Evolutionary conservation across 2,329 filamentous ascomycete species (phyloP), one percentile per base, ranked within the genome.

Genomic region (Passalora sequoiae): DNA sequence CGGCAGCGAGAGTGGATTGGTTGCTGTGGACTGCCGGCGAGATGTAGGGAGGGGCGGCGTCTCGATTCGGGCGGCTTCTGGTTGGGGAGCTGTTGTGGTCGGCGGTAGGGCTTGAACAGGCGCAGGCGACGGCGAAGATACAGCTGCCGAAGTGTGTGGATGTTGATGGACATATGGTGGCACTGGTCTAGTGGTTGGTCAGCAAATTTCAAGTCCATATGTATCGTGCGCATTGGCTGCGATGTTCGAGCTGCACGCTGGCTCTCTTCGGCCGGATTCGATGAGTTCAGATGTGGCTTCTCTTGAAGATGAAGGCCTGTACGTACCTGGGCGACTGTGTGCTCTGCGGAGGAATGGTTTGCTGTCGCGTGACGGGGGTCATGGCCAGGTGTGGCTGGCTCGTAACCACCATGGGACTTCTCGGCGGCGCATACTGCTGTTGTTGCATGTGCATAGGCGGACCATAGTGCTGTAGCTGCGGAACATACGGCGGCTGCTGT

Each of bases 301-400:
- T n/a, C n/a, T n/a, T n/a, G n/a, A n/a, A n/a, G n/a, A n/a, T 19
- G 13, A 19, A 33, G 10, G 2, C 30, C 15, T 8, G 10, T 10
- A 24, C 33, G 15, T 20, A 36, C 33, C 33, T 36, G 7, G 51
- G 51, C 7, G 50, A 51, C 41, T 53, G 53, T 60, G 52, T 66
- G 57, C 40, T 54, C 60, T 48, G 67, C 6, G 47, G 47, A 21
- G 50, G 44, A 27, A 65, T 61, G 8, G 57, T 60, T 42, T 64
- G 56, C 46, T 64, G 53, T 46, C 64, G 66, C 49, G 64, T 68
- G 51, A 66, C 61, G 10, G 64, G 65, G 19, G 64, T 60, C 59
- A 78, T 74, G 66, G 74, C 74, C 69, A 62, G 64, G 52, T 69
- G 66, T 30, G 64, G 66, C 44, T 70, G 67, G 22, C 69, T 71